Percentiles rank a stretch among this genome's conserved stretches.
These are phyloP conservation scores for Pythium utonaiense DNA, from an alignment of 352 stramenopile species.

Conservation along the genomic window DNA sequence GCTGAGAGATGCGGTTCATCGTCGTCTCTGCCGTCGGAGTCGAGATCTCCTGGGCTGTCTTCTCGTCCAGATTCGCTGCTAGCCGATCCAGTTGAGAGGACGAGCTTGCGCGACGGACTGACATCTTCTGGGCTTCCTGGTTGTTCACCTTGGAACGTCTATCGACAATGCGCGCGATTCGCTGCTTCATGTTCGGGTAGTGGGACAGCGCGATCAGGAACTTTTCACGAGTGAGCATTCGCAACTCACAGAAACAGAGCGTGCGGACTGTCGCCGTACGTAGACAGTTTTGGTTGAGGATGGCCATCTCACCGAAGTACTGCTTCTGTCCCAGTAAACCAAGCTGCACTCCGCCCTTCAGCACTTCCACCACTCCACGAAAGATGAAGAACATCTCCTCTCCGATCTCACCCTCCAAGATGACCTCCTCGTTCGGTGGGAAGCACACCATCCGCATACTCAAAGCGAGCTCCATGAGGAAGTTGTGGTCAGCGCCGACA, in stretches of 20 bases:
- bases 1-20: conserved; percentile 69
- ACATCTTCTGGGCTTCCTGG: conserved; percentile 9
- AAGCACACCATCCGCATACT: conserved; percentile 82
- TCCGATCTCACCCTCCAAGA: conserved; percentile 65
- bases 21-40: conserved; percentile 45
- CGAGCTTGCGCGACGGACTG: conserved; percentile 27
- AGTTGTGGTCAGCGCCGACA: conserved; percentile 65
- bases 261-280: conserved; percentile 63
- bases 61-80: conserved; percentile 48
- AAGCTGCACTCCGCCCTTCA: conserved; percentile 42
- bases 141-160: conserved; percentile 36
- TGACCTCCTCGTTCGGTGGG: conserved; percentile 53
- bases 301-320: conserved; percentile 79
- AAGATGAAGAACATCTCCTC: conserved; percentile 81
- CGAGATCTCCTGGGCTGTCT: conserved; percentile 43
- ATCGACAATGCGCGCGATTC: conserved; percentile 76
- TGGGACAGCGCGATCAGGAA: conserved; percentile 73
- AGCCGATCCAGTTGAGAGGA: conserved; percentile 53
- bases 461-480: conserved; percentile 71
- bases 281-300: conserved; percentile 55
- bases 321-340: conserved; percentile 66
- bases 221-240: conserved; percentile 66
- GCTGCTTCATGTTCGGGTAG: conserved; percentile 73
- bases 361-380: conserved; percentile 59
- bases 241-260: conserved; percentile 68